These are phyloP conservation scores for Psophocarpus tetragonolobus DNA, from an alignment of 306 rosid species.

Conservation along the genomic window DNA sequence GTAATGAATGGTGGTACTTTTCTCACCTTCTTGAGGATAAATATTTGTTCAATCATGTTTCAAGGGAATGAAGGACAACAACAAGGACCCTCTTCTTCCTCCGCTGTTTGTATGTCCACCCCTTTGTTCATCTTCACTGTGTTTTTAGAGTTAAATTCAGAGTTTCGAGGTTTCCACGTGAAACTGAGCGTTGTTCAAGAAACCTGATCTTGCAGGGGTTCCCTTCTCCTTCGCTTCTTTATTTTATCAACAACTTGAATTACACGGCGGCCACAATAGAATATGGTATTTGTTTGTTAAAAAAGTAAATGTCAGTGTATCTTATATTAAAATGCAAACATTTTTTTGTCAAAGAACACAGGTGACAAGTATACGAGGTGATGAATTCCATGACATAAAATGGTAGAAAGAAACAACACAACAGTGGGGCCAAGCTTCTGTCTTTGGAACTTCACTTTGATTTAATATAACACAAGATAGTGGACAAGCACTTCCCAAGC, in stretches of 20 bases:
- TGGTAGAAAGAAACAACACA: background rate
- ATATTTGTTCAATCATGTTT: conserved; percentile 30
- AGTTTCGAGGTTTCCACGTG: conserved; percentile 34
- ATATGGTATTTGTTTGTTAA: background rate
- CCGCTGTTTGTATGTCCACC: conserved; percentile 7
- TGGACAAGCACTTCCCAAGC: background rate
- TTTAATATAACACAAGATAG: background rate
- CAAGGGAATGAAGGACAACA: background rate
- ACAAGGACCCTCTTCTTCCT: conserved; percentile 25
- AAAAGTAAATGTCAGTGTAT: background rate
- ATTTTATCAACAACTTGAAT: conserved; percentile 8
- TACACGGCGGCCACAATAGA: background rate
- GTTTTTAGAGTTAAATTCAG: conserved; percentile 20
- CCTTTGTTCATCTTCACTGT: background rate
- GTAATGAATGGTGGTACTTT: background rate
- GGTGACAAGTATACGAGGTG: background rate
- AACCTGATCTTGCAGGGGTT: conserved; percentile 6
- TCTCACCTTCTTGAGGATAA: conserved; percentile 36
- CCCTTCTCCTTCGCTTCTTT: background rate
- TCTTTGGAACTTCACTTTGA: background rate
- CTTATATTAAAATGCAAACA: background rate
- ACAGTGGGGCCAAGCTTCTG: background rate
- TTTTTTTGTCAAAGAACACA: background rate
- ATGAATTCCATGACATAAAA: background rate
- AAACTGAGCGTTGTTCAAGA: conserved; percentile 18